Evolutionary conservation across 1,139 yeast genomes (phyloP).

Genomic region (Saccharomyces hybrid): DNA sequence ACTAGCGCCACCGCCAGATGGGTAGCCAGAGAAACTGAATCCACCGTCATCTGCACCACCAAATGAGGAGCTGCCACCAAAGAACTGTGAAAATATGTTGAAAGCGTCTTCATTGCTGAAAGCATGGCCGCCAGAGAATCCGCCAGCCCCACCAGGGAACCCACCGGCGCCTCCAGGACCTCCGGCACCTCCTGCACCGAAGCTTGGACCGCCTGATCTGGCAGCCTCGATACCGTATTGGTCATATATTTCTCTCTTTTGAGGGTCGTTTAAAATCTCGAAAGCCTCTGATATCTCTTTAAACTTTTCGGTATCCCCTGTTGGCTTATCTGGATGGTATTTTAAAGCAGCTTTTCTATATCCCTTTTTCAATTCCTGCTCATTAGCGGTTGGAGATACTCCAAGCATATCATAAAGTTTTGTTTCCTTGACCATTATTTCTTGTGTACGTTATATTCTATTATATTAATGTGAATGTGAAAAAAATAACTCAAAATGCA

Average conservation of each 20-base stretch:
- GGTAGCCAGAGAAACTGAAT: constrained; percentile 14
- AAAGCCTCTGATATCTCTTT: constrained; percentile 85
- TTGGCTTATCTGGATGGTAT: constrained; percentile 91
- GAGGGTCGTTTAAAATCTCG: constrained; percentile 75
- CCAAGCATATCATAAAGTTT: constrained; percentile 75
- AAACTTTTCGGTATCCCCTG: constrained; percentile 89
- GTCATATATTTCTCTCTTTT: constrained; percentile 81
- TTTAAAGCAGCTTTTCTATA: constrained; percentile 80
- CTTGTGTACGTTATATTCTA: neutral
- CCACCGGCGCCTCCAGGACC: constrained; percentile 38
- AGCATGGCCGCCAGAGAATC: constrained; percentile 39
- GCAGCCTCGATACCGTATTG: constrained; percentile 80
- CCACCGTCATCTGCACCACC: constrained; percentile 16
- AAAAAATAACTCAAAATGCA: neutral
- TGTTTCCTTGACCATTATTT: constrained; percentile 73
- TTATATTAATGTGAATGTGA: neutral
- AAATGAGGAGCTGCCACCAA: constrained; percentile 25
- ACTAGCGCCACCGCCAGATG: constrained; percentile 25
- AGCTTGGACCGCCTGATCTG: constrained; percentile 71
- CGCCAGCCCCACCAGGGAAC: constrained; percentile 43
- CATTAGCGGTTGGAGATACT: constrained; percentile 66
- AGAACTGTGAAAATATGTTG: constrained; percentile 51
- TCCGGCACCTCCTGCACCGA: constrained; percentile 38
- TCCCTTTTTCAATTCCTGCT: constrained; percentile 75
- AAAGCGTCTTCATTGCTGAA: constrained; percentile 79